phyloP scores from a whole-genome alignment of 2,329 filamentous ascomycete genomes.

The Paraphoma sp. region DNA sequence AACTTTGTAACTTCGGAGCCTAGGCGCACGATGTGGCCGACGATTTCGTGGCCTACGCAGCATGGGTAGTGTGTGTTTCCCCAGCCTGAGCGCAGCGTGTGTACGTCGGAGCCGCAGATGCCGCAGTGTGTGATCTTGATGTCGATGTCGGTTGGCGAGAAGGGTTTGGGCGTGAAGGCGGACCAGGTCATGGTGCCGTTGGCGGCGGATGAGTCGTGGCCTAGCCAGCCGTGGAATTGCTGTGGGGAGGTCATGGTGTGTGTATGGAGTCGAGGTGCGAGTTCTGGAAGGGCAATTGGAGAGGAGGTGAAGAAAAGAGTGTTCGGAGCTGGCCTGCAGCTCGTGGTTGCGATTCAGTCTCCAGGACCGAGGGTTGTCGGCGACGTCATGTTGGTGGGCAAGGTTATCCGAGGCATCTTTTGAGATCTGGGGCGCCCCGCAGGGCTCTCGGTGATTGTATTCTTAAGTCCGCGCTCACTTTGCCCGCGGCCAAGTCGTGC shows the following conservation, averaged over 20 bases:
- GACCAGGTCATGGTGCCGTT: slow-evolving; percentile 64
- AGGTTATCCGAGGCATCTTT: slow-evolving; percentile 23
- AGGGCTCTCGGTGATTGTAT: slow-evolving; percentile 8
- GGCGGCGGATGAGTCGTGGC: slow-evolving; percentile 55
- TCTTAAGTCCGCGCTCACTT: not conserved
- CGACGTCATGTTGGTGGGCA: slow-evolving; percentile 11
- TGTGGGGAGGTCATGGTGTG: slow-evolving; percentile 40
- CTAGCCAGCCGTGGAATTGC: slow-evolving; percentile 66
- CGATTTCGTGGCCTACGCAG: slow-evolving; percentile 53
- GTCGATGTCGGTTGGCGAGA: slow-evolving; percentile 39
- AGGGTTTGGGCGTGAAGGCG: slow-evolving; percentile 54
- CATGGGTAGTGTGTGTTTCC: slow-evolving; percentile 52
- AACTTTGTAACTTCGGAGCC: slow-evolving; percentile 52
- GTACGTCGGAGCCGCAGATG: slow-evolving; percentile 48
- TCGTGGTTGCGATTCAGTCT: slow-evolving; percentile 1
- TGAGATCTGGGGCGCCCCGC: slow-evolving; percentile 1
- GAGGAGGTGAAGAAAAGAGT: not conserved
- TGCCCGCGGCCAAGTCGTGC: no score
- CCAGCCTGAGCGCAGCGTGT: slow-evolving; percentile 52
- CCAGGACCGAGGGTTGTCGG: slow-evolving; percentile 11
- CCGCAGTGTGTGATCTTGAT: slow-evolving; percentile 44
- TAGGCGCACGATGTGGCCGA: slow-evolving; percentile 47
- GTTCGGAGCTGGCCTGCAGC: not conserved
- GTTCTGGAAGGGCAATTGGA: not conserved
- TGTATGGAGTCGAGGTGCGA: not conserved